Evolutionary conservation across 208 protist genomes (phyloP), one percentile per base, ranked within the genome.

Genomic region (Leishmania major): DNA sequence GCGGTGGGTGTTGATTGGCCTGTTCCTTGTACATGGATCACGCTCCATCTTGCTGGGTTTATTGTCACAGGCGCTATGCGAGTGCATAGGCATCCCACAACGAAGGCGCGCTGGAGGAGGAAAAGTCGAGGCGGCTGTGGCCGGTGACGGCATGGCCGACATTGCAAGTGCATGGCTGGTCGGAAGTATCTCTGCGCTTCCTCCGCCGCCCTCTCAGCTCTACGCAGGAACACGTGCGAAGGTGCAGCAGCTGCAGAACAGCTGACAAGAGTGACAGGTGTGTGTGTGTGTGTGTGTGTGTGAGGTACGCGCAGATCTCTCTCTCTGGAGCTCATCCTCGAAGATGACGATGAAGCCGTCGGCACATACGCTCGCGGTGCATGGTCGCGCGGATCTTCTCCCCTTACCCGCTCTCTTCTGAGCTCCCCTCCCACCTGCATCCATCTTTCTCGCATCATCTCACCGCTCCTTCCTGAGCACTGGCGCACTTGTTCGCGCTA

Each of bases 261-360:
- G 13, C 28, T 40, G 31, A 69, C 13, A 69, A 40, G 31, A 40
- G 62, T 22, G 40, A 13, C 31, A 40, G 31, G 31, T 19, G 62
- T 40, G 31, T 17, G 31, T 37, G 57, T n/a, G 57, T 31, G 59
- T 31, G n/a, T 28, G 59, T 13, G 28, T 31, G 59, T 10, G 62
- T 40, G 62, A 69, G 15, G 62, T 69, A 43, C 3, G 31, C 31
- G n/a, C 31, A 40, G 31, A 4, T 2, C 31, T 69, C 62, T 69
- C 62, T 35, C 62, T 69, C 62, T 69, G 62, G 31, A 40, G 62
- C 31, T 69, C 62, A 69, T 69, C 13, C 59, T 64, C 59, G n/a
- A 59, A 28, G 59, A 69, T 35, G 62, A 69, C 15, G 62, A 69
- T 35, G 62, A 17, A 25, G 31, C 31, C 11, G 62, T 22, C 31